phyloP scores from a whole-genome alignment of 2,329 filamentous ascomycete species.

The Phoma sp. region DNA sequence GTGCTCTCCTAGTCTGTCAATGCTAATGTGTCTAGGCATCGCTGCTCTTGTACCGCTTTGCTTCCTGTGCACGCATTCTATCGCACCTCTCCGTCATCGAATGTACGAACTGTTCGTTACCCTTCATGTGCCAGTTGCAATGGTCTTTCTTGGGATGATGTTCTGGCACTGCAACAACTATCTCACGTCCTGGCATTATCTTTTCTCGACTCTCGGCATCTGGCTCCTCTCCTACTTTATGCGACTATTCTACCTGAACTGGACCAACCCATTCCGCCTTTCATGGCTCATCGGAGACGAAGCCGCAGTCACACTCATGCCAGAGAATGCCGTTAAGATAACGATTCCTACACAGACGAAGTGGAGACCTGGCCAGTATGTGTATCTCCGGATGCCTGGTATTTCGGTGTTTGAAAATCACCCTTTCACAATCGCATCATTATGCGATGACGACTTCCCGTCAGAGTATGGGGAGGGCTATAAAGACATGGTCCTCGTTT shows the following conservation, averaged over 20 bases:
- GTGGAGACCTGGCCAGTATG: slow-evolving; percentile 93
- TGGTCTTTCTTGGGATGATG: slow-evolving; percentile 80
- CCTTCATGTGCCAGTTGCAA: slow-evolving; percentile 80
- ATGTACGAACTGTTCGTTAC: slow-evolving; percentile 87
- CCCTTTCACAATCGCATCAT: slow-evolving; percentile 90
- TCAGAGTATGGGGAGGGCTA: slow-evolving; percentile 89
- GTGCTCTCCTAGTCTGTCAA: slow-evolving; percentile 16
- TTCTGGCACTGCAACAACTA: slow-evolving; percentile 98
- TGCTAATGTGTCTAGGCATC: slow-evolving; percentile 39
- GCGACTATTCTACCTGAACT: slow-evolving; percentile 86
- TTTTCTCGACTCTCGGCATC: slow-evolving; percentile 80
- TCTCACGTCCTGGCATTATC: slow-evolving; percentile 86
- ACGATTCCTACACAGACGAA: slow-evolving; percentile 91
- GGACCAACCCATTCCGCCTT: slow-evolving; percentile 78
- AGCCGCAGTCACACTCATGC: slow-evolving; percentile 84
- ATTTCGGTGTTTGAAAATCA: slow-evolving; percentile 92
- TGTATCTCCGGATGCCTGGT: slow-evolving; percentile 92
- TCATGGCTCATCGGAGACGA: slow-evolving; percentile 90
- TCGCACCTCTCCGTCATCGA: slow-evolving; percentile 75
- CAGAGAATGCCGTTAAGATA: slow-evolving; percentile 93
- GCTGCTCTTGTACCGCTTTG: slow-evolving; percentile 80
- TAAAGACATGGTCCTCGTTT: slow-evolving; percentile 87
- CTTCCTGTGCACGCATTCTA: slow-evolving; percentile 84
- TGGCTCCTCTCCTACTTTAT: slow-evolving; percentile 76
- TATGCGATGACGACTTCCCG: slow-evolving; percentile 91